A percentile compares a stretch with the other conserved stretches of the same genome.
phyloP scores from a whole-genome alignment of 305 asterid genomes.

The Rubia balearica region DNA sequence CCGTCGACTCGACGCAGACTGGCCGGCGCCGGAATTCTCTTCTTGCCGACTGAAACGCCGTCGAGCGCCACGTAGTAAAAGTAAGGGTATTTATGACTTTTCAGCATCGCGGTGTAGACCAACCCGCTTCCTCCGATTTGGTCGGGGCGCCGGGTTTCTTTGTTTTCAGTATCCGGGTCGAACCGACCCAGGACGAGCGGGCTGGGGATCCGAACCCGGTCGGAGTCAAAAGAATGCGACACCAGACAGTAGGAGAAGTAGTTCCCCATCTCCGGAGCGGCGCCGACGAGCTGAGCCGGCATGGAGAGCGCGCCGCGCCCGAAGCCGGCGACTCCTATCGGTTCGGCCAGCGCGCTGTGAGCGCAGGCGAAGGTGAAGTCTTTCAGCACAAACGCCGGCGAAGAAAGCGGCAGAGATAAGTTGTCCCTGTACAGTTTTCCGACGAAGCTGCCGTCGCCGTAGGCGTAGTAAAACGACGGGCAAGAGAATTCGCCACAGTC shows the following conservation, averaged over 20 bases:
- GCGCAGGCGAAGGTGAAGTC: slow-evolving; percentile 88
- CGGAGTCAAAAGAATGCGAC: slow-evolving; percentile 50
- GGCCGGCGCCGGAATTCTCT: slow-evolving; percentile 42
- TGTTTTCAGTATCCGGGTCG: slow-evolving; percentile 16
- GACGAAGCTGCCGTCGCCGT: slow-evolving; percentile 85
- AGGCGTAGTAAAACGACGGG: slow-evolving; percentile 83
- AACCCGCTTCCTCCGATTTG: not conserved
- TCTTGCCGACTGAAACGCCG: slow-evolving; percentile 50
- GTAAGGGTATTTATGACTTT: slow-evolving; percentile 61
- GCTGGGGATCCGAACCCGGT: slow-evolving; percentile 41
- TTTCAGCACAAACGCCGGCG: slow-evolving; percentile 34
- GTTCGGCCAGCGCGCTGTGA: slow-evolving; percentile 71
- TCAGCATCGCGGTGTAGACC: slow-evolving; percentile 64
- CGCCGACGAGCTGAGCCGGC: slow-evolving; percentile 64
- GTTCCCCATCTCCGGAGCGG: slow-evolving; percentile 62
- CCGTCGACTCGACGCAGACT: slow-evolving; percentile 47
- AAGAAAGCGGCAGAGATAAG: slow-evolving; percentile 40
- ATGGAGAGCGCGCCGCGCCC: slow-evolving; percentile 78
- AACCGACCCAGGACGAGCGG: slow-evolving; percentile 75
- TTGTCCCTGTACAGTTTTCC: slow-evolving; percentile 49
- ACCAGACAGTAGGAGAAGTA: slow-evolving; percentile 80
- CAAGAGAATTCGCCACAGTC: slow-evolving; percentile 49
- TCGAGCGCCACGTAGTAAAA: slow-evolving; percentile 69
- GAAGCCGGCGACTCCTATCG: slow-evolving; percentile 93
- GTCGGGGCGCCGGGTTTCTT: slow-evolving; percentile 10